These are phyloP conservation scores for Vigna reflexopilosa DNA, from an alignment of 306 rosid species.

Conservation along the genomic window DNA sequence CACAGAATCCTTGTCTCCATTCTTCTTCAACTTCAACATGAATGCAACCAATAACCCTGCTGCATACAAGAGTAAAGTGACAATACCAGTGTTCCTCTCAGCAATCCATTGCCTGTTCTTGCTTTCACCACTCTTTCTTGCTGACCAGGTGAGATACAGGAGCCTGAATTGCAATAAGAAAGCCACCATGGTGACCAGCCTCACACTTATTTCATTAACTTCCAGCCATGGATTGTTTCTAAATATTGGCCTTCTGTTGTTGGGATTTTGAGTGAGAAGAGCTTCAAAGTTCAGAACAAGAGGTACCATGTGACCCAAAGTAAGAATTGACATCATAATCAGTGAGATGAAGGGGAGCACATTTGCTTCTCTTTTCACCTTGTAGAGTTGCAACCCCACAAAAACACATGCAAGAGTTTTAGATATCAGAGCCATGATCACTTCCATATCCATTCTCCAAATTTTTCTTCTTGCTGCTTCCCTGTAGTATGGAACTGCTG, in stretches of 20 bases:
- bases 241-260: not conserved
- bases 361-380: constrained; percentile 57
- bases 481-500: constrained; percentile 20
- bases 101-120: constrained; percentile 44
- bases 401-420: constrained; percentile 62
- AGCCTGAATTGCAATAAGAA: constrained; percentile 62
- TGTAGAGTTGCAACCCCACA: constrained; percentile 60
- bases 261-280: constrained; percentile 41
- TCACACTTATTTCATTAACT: constrained; percentile 57
- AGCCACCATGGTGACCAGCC: constrained; percentile 56
- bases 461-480: constrained; percentile 17
- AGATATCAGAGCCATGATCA: constrained; percentile 60
- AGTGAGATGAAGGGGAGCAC: constrained; percentile 62
- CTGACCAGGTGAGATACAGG: constrained; percentile 56
- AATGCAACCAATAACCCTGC: constrained; percentile 45
- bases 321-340: constrained; percentile 60
- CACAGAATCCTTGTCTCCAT: not conserved
- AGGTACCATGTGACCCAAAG: constrained; percentile 55
- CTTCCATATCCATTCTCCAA: constrained; percentile 66
- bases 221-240: constrained; percentile 57
- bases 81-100: constrained; percentile 51
- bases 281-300: constrained; percentile 72
- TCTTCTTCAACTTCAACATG: constrained; percentile 31
- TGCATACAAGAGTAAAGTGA: constrained; percentile 45
- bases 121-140: constrained; percentile 48